Base-by-base conservation (phyloP, 495 filamentous ascomycete species). In the Hyphodiscus hymeniophilus region DNA sequence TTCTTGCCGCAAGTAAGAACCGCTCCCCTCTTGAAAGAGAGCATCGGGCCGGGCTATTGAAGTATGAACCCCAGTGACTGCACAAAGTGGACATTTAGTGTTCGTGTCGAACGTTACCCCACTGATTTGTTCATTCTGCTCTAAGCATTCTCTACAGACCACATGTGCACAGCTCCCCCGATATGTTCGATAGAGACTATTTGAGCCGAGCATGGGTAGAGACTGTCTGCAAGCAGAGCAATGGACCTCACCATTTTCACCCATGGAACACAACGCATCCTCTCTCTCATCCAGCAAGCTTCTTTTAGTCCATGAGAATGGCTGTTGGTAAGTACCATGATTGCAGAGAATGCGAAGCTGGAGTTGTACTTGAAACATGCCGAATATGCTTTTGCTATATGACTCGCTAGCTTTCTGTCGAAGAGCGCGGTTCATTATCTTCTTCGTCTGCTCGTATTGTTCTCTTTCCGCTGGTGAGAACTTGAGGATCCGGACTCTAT, bases 261-360 rank as follows among this genome's bases (percentile, higher is more conserved):
- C n/a, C n/a, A n/a, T n/a, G n/a, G n/a, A 8, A 28, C 52, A 55
- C 24, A 47, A 42, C 7, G 39, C 46, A 2, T 40, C 7, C 4
- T 39, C 23, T 8, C 22, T 3, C 20, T 50, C 28, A 20, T 54
- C 16, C 3, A 54, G 21, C 47, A 33, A 45, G 45, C n/a, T 34
- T 38, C 23, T 1, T 32, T 11, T 5, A 6, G 26, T 16, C 20
- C 40, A 17, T 10, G 60, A 63, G 49, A 68, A 63, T 2, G 44
- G 51, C 45, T 62, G 54, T 33, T 72, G 66, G 42, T 56, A 68
- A 2, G 69, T 70, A 7, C 69, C 71, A 48, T 72, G 67, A 43
- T 73, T 73, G 50, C 69, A 73, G 4, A 75, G 53, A 5, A 66
- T 56, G 2, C 72, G 62, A 7, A 75, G 58, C 38, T 66, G 66